A percentile compares a stretch with the other conserved stretches of the same genome.
Conservation (phyloP, 2,329 filamentous ascomycete species). For the Cladobotryum mycophilum region DNA sequence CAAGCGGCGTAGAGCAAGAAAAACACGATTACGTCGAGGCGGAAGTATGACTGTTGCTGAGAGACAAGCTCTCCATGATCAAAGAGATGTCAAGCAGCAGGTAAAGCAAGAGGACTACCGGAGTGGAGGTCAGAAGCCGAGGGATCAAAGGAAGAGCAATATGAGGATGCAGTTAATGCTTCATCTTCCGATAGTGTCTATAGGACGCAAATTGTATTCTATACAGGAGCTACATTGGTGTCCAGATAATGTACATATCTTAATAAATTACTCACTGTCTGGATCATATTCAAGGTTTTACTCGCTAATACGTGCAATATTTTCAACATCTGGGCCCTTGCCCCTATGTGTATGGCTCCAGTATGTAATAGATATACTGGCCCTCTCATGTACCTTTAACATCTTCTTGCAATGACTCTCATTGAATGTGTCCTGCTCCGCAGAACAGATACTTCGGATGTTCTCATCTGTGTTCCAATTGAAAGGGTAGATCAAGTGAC, state of each 20-base stretch:
- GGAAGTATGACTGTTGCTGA: neutral
- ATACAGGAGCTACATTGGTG: too few relatives aligned
- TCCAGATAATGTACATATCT: too few relatives aligned
- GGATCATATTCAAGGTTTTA: constrained; percentile 30
- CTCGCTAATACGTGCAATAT: constrained; percentile 25
- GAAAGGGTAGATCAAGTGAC: constrained; percentile 1
- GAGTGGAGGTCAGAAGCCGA: too few relatives aligned
- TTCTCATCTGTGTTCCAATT: constrained; percentile 1
- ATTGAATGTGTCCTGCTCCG: constrained; percentile 2
- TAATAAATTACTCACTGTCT: too few relatives aligned
- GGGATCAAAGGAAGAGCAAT: too few relatives aligned
- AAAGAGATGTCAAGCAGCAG: too few relatives aligned
- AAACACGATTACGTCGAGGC: neutral
- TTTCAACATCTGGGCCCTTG: constrained; percentile 2
- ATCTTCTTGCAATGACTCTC: constrained; percentile 1
- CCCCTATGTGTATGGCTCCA: constrained; percentile 8
- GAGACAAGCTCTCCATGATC: neutral
- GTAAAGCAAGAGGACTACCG: too few relatives aligned
- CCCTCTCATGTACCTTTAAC: neutral
- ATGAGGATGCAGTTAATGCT: neutral
- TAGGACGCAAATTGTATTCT: too few relatives aligned
- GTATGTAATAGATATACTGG: constrained; percentile 8
- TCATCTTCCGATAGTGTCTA: too few relatives aligned
- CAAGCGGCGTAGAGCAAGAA: neutral
- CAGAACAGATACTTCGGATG: neutral